Percentiles rank a stretch among this genome's conserved stretches.
These are phyloP conservation scores for Amphichorda felina DNA, from an alignment of 2,329 filamentous ascomycete species.

Conservation along the genomic window DNA sequence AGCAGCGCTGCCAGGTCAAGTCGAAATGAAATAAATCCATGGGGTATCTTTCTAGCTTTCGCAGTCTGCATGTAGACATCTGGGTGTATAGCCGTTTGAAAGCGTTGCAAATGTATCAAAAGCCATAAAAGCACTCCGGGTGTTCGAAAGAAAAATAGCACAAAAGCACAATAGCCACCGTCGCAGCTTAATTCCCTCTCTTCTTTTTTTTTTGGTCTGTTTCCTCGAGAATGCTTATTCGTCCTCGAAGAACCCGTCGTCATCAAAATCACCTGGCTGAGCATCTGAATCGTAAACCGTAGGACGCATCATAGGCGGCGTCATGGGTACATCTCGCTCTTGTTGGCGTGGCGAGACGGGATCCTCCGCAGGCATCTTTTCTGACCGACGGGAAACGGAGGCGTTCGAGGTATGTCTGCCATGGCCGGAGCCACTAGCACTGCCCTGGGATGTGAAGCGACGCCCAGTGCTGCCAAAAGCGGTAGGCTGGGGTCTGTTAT, in stretches of 20 bases:
- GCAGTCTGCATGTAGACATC: constrained; percentile 1
- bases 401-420: constrained; percentile 1
- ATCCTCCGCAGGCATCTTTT: constrained; percentile 27
- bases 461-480: constrained; percentile 50
- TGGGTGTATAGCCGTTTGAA: not conserved
- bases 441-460: constrained; percentile 37
- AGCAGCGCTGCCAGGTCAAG: constrained; percentile 1
- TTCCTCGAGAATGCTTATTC: constrained; percentile 6
- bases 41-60: constrained; percentile 8
- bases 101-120: too few species aligned
- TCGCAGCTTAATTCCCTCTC: not conserved
- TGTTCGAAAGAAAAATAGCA: not conserved
- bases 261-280: constrained; percentile 44
- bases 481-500: constrained; percentile 37
- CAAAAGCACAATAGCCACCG: not conserved
- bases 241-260: constrained; percentile 45
- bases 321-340: constrained; percentile 31
- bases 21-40: constrained; percentile 1
- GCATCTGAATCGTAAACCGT: constrained; percentile 51
- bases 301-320: constrained; percentile 49
- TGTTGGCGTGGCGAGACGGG: constrained; percentile 28
- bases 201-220: not conserved
- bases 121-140: not conserved
- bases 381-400: constrained; percentile 17
- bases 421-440: constrained; percentile 13